Percentiles rank a stretch among this genome's conserved stretches.
These are phyloP conservation scores for Acidomyces sp. DNA, from an alignment of 495 filamentous ascomycete genomes.

Conservation along the genomic window DNA sequence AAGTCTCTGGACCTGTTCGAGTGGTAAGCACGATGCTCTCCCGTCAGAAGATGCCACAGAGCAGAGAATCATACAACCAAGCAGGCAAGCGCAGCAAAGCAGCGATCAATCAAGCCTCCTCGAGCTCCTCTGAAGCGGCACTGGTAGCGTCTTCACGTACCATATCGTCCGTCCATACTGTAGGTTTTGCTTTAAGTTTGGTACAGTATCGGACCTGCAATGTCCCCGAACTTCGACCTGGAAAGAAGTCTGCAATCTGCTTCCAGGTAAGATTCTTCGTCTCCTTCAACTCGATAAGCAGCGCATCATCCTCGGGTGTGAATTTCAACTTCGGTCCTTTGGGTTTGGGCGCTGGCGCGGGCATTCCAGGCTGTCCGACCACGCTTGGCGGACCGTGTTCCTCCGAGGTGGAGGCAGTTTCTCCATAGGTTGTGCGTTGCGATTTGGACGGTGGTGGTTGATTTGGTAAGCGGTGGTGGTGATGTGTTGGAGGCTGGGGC, in stretches of 20 bases:
- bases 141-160: constrained; percentile 37
- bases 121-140: neutral
- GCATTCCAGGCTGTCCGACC: constrained; percentile 75
- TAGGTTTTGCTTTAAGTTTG: constrained; percentile 81
- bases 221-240: constrained; percentile 73
- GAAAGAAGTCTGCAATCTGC: constrained; percentile 90
- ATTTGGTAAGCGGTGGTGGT: constrained; percentile 61
- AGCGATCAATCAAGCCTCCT: constrained; percentile 3
- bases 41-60: constrained; percentile 6
- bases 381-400: constrained; percentile 49
- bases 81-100: neutral
- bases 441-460: constrained; percentile 41
- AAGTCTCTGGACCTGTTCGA: constrained; percentile 57
- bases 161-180: constrained; percentile 84
- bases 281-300: constrained; percentile 80
- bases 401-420: constrained; percentile 20
- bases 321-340: constrained; percentile 80
- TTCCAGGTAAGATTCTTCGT: constrained; percentile 89
- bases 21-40: constrained; percentile 23
- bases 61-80: constrained; percentile 1
- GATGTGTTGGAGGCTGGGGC: constrained; percentile 31
- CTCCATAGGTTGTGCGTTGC: constrained; percentile 29
- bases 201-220: constrained; percentile 90
- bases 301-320: constrained; percentile 72
- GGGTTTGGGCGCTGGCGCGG: constrained; percentile 57